Percentiles rank a stretch among this genome's conserved stretches.
Evolutionary conservation across 768 basidiomycete species (phyloP).

Genomic region (Pleurotus tuoliensis): DNA sequence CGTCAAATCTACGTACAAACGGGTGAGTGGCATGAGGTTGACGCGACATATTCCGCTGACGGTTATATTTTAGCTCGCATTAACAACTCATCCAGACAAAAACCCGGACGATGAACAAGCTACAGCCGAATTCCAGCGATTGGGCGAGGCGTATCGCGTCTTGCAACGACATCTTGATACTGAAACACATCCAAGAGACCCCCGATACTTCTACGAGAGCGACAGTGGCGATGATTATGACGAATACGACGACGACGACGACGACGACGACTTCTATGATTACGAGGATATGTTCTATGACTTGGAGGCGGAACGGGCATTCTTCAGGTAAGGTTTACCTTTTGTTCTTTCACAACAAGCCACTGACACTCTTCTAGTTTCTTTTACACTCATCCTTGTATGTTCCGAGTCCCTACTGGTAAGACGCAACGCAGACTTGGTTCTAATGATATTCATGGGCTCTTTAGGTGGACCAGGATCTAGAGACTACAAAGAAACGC

Average conservation of each 20-base stretch:
- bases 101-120: conserved; percentile 63
- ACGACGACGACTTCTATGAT: conserved; percentile 30
- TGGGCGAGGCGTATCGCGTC: conserved; percentile 65
- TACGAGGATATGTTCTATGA: conserved; percentile 23
- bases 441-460: conserved; percentile 10
- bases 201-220: conserved; percentile 12
- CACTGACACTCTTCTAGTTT: neutral
- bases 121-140: conserved; percentile 63
- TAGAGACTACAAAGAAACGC: conserved; percentile 18
- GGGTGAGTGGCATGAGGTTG: conserved; percentile 34
- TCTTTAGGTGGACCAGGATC: conserved; percentile 8
- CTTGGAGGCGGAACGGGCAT: conserved; percentile 31
- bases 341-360: neutral
- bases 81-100: conserved; percentile 75
- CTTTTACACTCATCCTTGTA: conserved; percentile 2
- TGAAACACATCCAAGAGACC: conserved; percentile 17
- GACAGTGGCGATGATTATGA: conserved; percentile 33
- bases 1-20: conserved; percentile 68
- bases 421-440: neutral
- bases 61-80: conserved; percentile 41
- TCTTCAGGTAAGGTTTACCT: neutral
- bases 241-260: conserved; percentile 22
- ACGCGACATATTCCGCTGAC: neutral
- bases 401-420: neutral
- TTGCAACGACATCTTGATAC: conserved; percentile 53